phyloP scores from a whole-genome alignment of 2,329 filamentous ascomycete species.

The Trichoderma oligosporum region DNA sequence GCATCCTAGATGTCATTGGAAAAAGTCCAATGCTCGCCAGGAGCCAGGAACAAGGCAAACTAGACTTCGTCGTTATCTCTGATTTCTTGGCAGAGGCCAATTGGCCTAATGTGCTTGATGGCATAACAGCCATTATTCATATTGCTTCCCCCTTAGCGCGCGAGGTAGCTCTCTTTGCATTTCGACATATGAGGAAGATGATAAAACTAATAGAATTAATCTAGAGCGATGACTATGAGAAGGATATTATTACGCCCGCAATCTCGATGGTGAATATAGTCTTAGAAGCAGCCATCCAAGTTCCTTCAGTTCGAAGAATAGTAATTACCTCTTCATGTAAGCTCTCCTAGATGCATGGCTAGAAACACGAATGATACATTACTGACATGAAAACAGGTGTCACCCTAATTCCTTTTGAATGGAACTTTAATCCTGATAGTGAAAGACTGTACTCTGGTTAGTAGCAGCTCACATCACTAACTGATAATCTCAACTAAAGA shows the following conservation, averaged over 20 bases:
- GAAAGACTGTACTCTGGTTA: slow-evolving; percentile 19
- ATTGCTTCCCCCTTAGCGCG: slow-evolving; percentile 19
- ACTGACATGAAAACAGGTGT: slow-evolving; percentile 7
- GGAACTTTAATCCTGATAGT: slow-evolving; percentile 17
- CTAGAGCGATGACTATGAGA: slow-evolving; percentile 17
- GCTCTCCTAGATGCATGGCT: neutral
- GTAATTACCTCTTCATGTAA: slow-evolving; percentile 23
- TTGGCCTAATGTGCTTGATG: slow-evolving; percentile 1
- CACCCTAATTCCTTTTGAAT: slow-evolving; percentile 20
- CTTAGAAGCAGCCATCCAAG: slow-evolving; percentile 16
- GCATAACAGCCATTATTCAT: slow-evolving; percentile 20
- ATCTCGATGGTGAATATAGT: slow-evolving; percentile 17
- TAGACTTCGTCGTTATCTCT: slow-evolving; percentile 18
- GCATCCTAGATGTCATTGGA: neutral
- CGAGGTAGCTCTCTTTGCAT: neutral
- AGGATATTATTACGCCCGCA: slow-evolving; percentile 16
- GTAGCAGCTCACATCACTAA: neutral
- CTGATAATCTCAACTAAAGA: neutral
- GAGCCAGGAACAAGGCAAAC: neutral
- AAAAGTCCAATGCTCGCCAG: neutral
- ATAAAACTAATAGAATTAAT: neutral
- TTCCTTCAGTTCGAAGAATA: slow-evolving; percentile 17
- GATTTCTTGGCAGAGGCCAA: slow-evolving; percentile 8
- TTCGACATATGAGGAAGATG: neutral
- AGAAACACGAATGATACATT: neutral